Evolutionary conservation across 768 basidiomycete species (phyloP).

Genomic region (Russula virescens): DNA sequence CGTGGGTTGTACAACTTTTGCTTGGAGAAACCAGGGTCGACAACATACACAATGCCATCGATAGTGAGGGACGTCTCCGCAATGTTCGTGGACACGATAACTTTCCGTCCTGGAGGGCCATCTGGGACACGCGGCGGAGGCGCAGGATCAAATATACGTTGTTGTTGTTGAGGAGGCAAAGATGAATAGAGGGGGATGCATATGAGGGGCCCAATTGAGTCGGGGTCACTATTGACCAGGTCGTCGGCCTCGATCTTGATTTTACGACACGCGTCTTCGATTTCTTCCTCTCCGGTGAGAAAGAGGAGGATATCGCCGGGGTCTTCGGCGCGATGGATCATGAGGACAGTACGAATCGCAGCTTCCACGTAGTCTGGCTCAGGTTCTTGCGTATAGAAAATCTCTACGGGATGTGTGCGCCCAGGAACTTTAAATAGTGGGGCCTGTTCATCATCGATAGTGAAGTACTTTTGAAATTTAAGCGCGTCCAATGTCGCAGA

Average conservation of each 20-base stretch:
- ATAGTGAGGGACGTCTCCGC: slow-evolving; percentile 98
- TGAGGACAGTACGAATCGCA: slow-evolving; percentile 90
- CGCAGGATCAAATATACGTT: slow-evolving; percentile 90
- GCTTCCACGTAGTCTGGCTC: slow-evolving; percentile 97
- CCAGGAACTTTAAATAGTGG: slow-evolving; percentile 90
- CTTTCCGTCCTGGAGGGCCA: slow-evolving; percentile 85
- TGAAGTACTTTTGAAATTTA: slow-evolving; percentile 96
- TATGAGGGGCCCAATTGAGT: slow-evolving; percentile 74
- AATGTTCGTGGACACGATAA: slow-evolving; percentile 94
- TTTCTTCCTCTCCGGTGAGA: slow-evolving; percentile 97
- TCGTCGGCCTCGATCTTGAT: slow-evolving; percentile 90
- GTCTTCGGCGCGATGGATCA: slow-evolving; percentile 96
- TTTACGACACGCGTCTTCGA: slow-evolving; percentile 92
- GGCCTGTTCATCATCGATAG: slow-evolving; percentile 43
- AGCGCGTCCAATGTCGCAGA: slow-evolving; percentile 94
- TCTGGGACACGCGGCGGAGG: slow-evolving; percentile 54
- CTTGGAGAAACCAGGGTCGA: slow-evolving; percentile 96
- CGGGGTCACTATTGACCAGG: slow-evolving; percentile 60
- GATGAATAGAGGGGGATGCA: slow-evolving; percentile 96
- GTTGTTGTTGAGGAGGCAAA: slow-evolving; percentile 90
- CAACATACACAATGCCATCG: slow-evolving; percentile 99
- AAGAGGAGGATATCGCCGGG: slow-evolving; percentile 91
- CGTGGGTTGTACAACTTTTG: slow-evolving; percentile 98
- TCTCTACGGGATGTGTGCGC: slow-evolving; percentile 91
- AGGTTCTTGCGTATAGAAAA: slow-evolving; percentile 88